These are phyloP conservation scores for Dioszegia aurantiaca DNA, from an alignment of 768 basidiomycete genomes.

Conservation along the genomic window DNA sequence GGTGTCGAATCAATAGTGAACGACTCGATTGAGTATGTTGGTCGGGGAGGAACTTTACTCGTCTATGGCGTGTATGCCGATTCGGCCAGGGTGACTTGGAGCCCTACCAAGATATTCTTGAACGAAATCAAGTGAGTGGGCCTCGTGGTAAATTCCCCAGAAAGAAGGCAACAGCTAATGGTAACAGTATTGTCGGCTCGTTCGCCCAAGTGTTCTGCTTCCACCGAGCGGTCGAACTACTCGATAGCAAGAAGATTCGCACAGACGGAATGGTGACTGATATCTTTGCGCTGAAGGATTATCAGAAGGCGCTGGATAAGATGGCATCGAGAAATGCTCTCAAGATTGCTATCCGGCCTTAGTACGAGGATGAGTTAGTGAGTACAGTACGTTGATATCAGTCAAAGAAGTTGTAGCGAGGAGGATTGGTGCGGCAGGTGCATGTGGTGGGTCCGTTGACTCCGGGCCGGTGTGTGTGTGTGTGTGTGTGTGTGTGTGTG, in stretches of 20 bases:
- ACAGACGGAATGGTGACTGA: slow-evolving; percentile 78
- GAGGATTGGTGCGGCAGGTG: too few relatives aligned
- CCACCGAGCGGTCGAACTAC: slow-evolving; percentile 83
- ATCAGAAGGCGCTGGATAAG: slow-evolving; percentile 66
- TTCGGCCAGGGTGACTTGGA: slow-evolving; percentile 78
- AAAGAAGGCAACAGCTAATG: not conserved
- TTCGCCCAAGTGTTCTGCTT: slow-evolving; percentile 87
- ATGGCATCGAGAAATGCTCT: slow-evolving; percentile 56
- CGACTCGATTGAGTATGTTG: slow-evolving; percentile 82
- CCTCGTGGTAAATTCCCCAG: too few relatives aligned
- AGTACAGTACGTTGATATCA: too few relatives aligned
- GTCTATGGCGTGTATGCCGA: slow-evolving; percentile 84
- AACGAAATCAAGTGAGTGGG: slow-evolving; percentile 64
- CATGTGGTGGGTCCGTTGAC: too few relatives aligned
- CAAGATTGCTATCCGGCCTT: slow-evolving; percentile 13
- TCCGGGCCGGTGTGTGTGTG: slow-evolving; percentile 6
- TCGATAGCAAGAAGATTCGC: slow-evolving; percentile 79
- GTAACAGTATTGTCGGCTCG: slow-evolving; percentile 69
- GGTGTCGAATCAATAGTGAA: slow-evolving; percentile 85
- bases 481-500: slow-evolving; percentile 12
- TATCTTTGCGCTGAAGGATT: slow-evolving; percentile 61
- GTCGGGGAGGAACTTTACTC: slow-evolving; percentile 55
- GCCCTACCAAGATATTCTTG: slow-evolving; percentile 74
- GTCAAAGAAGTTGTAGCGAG: too few relatives aligned
- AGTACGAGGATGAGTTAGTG: not conserved